Base-by-base conservation (phyloP, 1,284 basidiomycete species). In the Cystobasidium pallidum region DNA sequence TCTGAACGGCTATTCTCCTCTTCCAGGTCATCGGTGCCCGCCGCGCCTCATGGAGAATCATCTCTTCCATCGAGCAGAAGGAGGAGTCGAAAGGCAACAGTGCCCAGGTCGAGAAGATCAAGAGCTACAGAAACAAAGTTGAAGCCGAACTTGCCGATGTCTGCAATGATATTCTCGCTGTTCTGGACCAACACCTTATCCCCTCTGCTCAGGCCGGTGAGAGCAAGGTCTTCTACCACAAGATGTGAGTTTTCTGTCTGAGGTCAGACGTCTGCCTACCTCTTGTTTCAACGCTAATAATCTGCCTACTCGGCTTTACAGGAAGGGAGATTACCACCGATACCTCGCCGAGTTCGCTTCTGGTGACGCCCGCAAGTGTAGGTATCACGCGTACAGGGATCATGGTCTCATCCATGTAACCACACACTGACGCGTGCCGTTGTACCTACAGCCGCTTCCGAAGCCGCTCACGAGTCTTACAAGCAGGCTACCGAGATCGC, bases 301-400 rank as follows among this genome's bases (percentile, higher is more conserved):
- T 15, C 21, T 32, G 11, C n/a, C 47, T 32, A 21, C 41, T 64
- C 17, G 0, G 15, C 3, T 36, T 61, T 64, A 70, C 78, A 96
- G 94, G 93, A 99, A 95, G 96, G 95, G 96, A 83, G 96, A 99
- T 85, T 99, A 99, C 86, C 95, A 99, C 88, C 94, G 95, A 80
- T 99, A 98, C 86, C 92, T 99, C 78, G 95, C 96, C 80, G 95
- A 99, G 85, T 99, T 99, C 81, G 95, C 96, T 74, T 94, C 93
- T 70, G 95, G 95, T 80, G 94, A 98, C 85, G 95, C 95, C 88
- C 91, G 95, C 84, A 95, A 96, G 87, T 92, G 93, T 70, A 47
- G 34, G 51, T 45, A 39, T 7, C 28, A 24, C 21, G 13, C 7
- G n/a, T 45, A n/a, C 43, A 15, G 43, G 7, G 39, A 41, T 15